Base-by-base conservation (phyloP, 306 rosid species). In the Pyrus pyrifolia region DNA sequence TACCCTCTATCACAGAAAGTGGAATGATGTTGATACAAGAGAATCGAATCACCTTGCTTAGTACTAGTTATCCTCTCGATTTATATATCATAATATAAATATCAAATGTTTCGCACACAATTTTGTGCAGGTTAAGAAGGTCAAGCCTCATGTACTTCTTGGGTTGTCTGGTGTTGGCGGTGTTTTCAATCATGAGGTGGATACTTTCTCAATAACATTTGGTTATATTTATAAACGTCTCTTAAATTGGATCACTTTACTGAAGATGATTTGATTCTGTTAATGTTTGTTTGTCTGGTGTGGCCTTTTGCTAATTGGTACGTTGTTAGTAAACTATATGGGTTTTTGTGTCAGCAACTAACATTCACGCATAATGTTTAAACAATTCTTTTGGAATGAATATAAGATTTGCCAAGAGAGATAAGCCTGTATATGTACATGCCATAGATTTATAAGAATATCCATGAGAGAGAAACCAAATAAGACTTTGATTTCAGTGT, bases 101-200 rank as follows among this genome's bases (percentile, higher is more conserved):
- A 67, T 46, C 79, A 74, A 83, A 72, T 67, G 68, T 66, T 73
- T 73, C 25, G 55, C 81, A 76, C 68, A 51, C 33, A 52, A 57
- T 71, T 60, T 75, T 77, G 21, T 81, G 72, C 90, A 96, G 99
- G 96, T 96, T 71, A 92, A 86, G 83, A 96, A 86, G 87, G 84
- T 96, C 86, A 92, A 82, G 83, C 99, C 99, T 27, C 92, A 96
- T 83, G 97, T 82, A 74, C 97, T 96, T 80, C 91, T 96, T 77
- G 99, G 99, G 78, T 88, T 96, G 90, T 96, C 99, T 45, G 99
- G 98, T 53, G 96, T 90, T 83, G 99, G 99, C 81, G 99, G 99
- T 46, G 80, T 96, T 84, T 96, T 96, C 87, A 89, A 70, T 45
- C 89, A 89, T 84, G 97, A 96, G 97, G 99, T 96, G 79, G 78